Conservation (phyloP, 306 rosid species). For the Acacia crassicarpa region DNA sequence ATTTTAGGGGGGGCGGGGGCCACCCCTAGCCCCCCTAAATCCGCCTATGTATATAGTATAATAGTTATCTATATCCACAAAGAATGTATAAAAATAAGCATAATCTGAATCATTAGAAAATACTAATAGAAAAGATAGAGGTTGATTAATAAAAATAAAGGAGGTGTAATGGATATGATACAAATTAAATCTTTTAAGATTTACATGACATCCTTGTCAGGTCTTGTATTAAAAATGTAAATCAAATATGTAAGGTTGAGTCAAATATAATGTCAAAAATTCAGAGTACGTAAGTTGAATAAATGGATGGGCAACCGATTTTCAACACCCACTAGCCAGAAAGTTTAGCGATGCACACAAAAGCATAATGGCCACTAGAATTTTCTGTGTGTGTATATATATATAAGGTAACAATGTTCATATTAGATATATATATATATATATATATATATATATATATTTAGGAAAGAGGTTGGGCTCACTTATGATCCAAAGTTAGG, state of each 20-base stretch:
- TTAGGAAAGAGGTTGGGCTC: too few relatives aligned
- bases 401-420: too few relatives aligned
- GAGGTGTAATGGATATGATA: background rate
- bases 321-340: background rate
- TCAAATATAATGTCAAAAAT: too few relatives aligned
- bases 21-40: too few relatives aligned
- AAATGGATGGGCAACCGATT: background rate
- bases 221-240: background rate
- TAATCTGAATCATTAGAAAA: background rate
- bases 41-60: too few relatives aligned
- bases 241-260: too few relatives aligned
- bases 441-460: too few relatives aligned
- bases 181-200: background rate
- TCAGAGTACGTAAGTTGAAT: background rate
- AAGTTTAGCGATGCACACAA: background rate
- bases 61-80: background rate
- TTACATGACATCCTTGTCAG: background rate
- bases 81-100: background rate
- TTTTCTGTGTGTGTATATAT: too few relatives aligned
- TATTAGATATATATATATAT: too few relatives aligned
- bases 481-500: too few relatives aligned
- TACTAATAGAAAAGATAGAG: background rate
- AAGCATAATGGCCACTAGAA: too few relatives aligned
- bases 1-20: too few relatives aligned
- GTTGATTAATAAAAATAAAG: background rate